Evolutionary conservation across 1,284 basidiomycete species (phyloP).

Genomic region (Ganoderma sp.): DNA sequence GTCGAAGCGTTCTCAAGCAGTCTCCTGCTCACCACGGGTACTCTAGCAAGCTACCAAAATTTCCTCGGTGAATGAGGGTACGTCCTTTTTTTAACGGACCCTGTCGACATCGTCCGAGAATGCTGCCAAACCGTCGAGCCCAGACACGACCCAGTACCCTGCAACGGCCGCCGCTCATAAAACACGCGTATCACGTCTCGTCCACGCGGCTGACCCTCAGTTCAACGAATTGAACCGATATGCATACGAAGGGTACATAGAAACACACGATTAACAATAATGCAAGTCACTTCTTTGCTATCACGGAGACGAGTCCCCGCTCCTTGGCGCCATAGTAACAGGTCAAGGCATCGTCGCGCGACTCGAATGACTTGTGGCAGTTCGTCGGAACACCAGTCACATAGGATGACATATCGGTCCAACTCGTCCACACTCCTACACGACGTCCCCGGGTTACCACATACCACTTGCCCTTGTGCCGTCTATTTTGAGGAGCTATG

Average conservation of each 20-base stretch:
- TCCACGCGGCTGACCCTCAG: background rate
- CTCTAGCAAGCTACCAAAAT: background rate
- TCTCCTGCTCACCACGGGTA: background rate
- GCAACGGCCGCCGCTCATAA: background rate
- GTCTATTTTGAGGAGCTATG: background rate
- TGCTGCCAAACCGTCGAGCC: background rate
- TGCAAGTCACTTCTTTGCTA: too few relatives aligned
- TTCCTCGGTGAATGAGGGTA: background rate
- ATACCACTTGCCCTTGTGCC: background rate
- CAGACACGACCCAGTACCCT: background rate
- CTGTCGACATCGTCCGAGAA: background rate
- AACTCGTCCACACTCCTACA: background rate
- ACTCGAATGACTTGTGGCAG: background rate
- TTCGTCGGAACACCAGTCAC: background rate
- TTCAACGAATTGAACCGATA: background rate
- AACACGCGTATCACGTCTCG: slow-evolving; percentile 8
- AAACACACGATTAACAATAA: background rate
- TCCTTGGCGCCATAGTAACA: background rate
- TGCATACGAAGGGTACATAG: background rate
- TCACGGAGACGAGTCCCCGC: too few relatives aligned
- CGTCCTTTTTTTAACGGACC: background rate
- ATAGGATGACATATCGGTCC: background rate
- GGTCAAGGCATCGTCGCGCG: background rate
- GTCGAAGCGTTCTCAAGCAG: background rate
- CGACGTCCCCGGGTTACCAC: background rate